Percentiles rank a stretch among this genome's conserved stretches.
Conservation (phyloP, 75 land plant genomes). For the Picea sitchensis region DNA sequence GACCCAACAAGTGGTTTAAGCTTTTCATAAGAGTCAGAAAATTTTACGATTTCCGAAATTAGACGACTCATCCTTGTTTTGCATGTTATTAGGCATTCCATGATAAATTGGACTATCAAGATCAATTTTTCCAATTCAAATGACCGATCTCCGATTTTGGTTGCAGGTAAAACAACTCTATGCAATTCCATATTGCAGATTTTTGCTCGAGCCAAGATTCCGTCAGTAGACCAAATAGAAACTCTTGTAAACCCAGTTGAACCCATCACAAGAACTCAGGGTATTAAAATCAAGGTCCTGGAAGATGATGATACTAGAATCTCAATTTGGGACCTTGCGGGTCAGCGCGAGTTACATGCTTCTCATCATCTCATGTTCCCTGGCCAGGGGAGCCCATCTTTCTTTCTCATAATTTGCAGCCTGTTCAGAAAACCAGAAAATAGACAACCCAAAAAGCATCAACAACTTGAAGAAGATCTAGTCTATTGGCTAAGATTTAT, state of each 20-base stretch:
- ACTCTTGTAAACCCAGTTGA: constrained; percentile 47
- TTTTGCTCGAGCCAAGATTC: constrained; percentile 37
- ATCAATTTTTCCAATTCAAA: not conserved
- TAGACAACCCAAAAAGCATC: constrained; percentile 29
- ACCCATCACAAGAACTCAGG: constrained; percentile 42
- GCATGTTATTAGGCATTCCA: not conserved
- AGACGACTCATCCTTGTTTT: not conserved
- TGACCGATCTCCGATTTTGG: not conserved
- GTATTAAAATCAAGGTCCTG: constrained; percentile 56
- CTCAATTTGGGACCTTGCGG: constrained; percentile 76
- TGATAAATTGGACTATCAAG: not conserved
- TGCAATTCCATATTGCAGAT: constrained; percentile 47
- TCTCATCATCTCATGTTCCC: constrained; percentile 84
- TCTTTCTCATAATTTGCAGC: constrained; percentile 58
- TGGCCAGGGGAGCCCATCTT: constrained; percentile 57
- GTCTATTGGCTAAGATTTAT: constrained; percentile 79
- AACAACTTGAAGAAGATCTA: constrained; percentile 67
- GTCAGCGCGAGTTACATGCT: constrained; percentile 61
- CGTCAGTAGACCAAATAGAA: constrained; percentile 45
- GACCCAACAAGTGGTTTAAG: not conserved
- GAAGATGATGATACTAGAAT: constrained; percentile 63
- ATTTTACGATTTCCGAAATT: not conserved
- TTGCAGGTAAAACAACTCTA: constrained; percentile 59
- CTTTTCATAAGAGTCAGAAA: not conserved
- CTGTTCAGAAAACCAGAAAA: constrained; percentile 50